Evolutionary conservation across 495 filamentous ascomycete genomes (phyloP), one percentile per base, ranked within the genome.

Genomic region (Hypoxylon intermedium): DNA sequence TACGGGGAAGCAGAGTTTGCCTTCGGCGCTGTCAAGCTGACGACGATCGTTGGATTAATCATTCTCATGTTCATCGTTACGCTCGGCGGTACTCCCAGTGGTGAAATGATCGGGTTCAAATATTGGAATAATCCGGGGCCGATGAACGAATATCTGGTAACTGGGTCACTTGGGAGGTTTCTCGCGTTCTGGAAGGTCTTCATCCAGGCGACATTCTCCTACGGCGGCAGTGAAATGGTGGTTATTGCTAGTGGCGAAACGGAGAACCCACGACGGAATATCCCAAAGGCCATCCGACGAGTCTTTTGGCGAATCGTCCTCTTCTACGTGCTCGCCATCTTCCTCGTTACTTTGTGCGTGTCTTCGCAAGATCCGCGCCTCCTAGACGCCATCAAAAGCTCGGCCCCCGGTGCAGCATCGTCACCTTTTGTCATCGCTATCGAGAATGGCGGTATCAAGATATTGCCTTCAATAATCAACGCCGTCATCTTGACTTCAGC

Each of bases 221-320:
- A 84, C 51, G 77, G 82, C 1, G 84, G 83, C 3, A 77, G 83
- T 6, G 78, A 82, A 63, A 81, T 78, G 51, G 76, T 84, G 2
- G 84, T 83, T 26, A 82, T 92, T 59, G 88, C 89, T 5, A 87
- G 88, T 1, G 87, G 85, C 42, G 89, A 92, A 75, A 89, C 88
- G 5, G 78, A 84, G 48, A 89, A 91, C 58, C 88, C 88, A 2
- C 77, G 86, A 58, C 82, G 84, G 65, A 87, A 86, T 21, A 85
- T 91, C n/a, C 88, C 88, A 0, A 79, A 82, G 12, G 88, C 87
- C 0, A 86, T 89, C 52, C 82, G 82, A 54, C 85, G 87, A 59
- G 87, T 88, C 3, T 89, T 89, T 67, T 87, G 79, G 73, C 80
- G 88, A 15, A 88, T 91, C 58, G 70, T 88, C 37, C 80, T 89